Conservation (phyloP, 2,329 filamentous ascomycete species). For the Fusarium sp. region DNA sequence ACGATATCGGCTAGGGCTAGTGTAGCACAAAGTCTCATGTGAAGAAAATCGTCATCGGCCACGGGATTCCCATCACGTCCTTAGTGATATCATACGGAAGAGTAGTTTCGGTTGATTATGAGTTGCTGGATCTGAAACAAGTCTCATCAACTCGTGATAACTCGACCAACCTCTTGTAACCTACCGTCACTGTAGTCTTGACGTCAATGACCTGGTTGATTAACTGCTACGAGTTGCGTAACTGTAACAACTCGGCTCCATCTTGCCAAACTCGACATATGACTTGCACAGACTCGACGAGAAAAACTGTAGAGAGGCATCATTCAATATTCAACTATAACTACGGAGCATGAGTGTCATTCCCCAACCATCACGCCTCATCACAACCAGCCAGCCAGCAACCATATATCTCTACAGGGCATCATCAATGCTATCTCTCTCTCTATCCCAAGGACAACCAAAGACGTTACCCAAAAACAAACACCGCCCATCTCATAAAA, state of each 20-base stretch:
- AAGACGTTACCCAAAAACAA: slow-evolving; percentile 23
- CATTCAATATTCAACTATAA: neutral
- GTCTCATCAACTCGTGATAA: neutral
- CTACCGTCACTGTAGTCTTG: neutral
- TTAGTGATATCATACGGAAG: neutral
- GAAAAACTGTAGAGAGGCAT: neutral
- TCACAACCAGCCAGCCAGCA: slow-evolving; percentile 24
- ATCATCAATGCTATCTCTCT: slow-evolving; percentile 12
- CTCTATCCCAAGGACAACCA: slow-evolving; percentile 31
- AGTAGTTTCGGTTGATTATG: neutral
- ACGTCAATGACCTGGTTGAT: neutral
- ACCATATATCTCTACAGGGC: slow-evolving; percentile 33
- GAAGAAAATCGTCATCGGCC: neutral
- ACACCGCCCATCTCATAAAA: slow-evolving; percentile 26
- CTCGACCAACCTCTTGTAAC: neutral
- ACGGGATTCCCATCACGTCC: neutral
- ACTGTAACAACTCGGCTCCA: neutral
- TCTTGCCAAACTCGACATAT: neutral
- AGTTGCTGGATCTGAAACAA: neutral
- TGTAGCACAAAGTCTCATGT: neutral
- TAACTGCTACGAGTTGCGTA: neutral
- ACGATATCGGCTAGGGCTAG: neutral
- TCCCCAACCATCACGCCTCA: slow-evolving; percentile 22
- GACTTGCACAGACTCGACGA: neutral
- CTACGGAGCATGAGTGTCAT: neutral